Evolutionary conservation across 75 land plant species (phyloP), one percentile per base, ranked within the genome.

Genomic region (Pseudotsuga menziesii): DNA sequence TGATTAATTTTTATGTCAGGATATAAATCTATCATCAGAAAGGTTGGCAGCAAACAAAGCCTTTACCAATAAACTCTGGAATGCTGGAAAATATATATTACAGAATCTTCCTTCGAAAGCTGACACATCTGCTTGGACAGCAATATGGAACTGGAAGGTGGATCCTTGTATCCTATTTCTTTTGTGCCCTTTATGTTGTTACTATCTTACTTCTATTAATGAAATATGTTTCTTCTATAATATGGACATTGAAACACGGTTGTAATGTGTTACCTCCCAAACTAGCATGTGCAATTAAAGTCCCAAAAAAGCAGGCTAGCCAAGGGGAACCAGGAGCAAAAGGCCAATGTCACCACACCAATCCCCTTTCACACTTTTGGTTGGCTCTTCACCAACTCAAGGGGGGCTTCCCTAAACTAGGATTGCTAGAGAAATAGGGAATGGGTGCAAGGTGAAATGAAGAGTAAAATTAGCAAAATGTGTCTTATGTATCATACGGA

Each of bases 1-100:
- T 35, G 7, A 67, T 67, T 67, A 39, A 4, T 75, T 56, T 64
- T 58, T 5, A 2, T 75, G 61, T 32, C 85, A 96, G 98, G 97
- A 96, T 80, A 85, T 96, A 63, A 96, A 91, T 80, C 79, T 96
- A 56, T 93, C 96, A 32, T 73, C 64, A 64, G 98, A 96, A 85
- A 96, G 98, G 71, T 79, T 96, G 84, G 74, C 81, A 59, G 83
- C 98, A 19, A 96, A 94, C 85, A 96, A 96, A 80, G 97, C 92
- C 23, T 96, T 96, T 80, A 94, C 97, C 20, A 96, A 94, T 85
- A 96, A 96, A 78, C 81, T 96, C 60, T 96, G 98, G 98, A 96
- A 96, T 89, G 98, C 98, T 83, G 98, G 98, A 44, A 96, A 96
- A 80, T 96, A 90, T 82, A 81, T 94, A 41, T 67, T 91, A 59